These are phyloP conservation scores for Aspergillus eucalypticola DNA, from an alignment of 2,329 filamentous ascomycete species.

Conservation along the genomic window DNA sequence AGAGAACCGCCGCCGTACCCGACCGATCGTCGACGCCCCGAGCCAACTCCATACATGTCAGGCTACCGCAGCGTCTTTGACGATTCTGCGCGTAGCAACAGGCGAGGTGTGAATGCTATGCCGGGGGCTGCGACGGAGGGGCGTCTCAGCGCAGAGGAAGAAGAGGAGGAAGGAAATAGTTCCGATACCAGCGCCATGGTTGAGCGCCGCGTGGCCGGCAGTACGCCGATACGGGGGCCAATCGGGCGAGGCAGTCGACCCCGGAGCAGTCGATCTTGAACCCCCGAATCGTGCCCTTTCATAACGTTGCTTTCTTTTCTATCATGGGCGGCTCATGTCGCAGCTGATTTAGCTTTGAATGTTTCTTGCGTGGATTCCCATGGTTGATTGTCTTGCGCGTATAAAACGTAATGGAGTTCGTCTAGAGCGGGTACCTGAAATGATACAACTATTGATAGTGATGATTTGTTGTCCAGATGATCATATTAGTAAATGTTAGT, in stretches of 20 bases:
- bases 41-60: conserved; percentile 25
- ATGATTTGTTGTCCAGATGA: neutral
- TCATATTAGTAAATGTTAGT: too few relatives aligned
- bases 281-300: conserved; percentile 14
- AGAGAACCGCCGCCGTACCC: conserved; percentile 35
- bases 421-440: neutral
- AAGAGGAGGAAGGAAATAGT: conserved; percentile 21
- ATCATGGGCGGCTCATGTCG: conserved; percentile 10
- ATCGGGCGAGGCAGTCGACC: conserved; percentile 25
- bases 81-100: conserved; percentile 19
- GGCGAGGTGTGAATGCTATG: conserved; percentile 11
- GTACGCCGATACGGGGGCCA: conserved; percentile 23
- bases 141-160: conserved; percentile 20
- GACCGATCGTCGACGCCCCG: conserved; percentile 32
- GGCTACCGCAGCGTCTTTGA: conserved; percentile 23
- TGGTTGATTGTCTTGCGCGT: neutral
- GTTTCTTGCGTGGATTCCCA: conserved; percentile 5
- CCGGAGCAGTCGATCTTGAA: conserved; percentile 26
- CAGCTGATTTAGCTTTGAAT: conserved; percentile 12
- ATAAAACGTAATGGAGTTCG: conserved; percentile 16
- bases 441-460: neutral
- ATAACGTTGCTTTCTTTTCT: conserved; percentile 4
- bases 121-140: conserved; percentile 21
- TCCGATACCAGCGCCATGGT: conserved; percentile 30
- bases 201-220: conserved; percentile 27